Evolutionary conservation across 1,284 basidiomycete genomes (phyloP).

Genomic region (Flammula alnicola): DNA sequence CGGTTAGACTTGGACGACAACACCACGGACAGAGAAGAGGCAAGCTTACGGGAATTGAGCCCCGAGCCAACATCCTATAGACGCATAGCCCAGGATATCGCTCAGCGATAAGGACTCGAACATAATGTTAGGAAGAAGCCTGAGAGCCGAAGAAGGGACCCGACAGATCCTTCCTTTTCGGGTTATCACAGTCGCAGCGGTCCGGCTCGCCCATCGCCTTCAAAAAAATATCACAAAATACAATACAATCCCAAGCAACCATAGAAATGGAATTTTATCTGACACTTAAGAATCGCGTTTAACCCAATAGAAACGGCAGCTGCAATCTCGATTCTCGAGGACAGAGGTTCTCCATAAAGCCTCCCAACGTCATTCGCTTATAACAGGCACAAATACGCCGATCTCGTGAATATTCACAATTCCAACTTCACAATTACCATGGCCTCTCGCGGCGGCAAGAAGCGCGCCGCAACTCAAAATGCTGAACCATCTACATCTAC

Average conservation of each 20-base stretch:
- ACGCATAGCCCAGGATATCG: slow-evolving; percentile 71
- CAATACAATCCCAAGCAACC: not conserved
- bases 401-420: not conserved
- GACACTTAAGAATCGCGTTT: too few relatives aligned
- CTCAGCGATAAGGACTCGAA: slow-evolving; percentile 40
- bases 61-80: slow-evolving; percentile 87
- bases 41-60: slow-evolving; percentile 92
- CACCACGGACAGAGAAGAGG: slow-evolving; percentile 1
- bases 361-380: not conserved
- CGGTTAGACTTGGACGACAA: slow-evolving; percentile 11
- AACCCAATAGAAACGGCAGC: too few relatives aligned
- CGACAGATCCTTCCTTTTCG: slow-evolving; percentile 11
- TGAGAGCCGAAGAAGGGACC: slow-evolving; percentile 16
- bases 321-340: too few relatives aligned
- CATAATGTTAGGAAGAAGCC: slow-evolving; percentile 30
- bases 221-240: not conserved
- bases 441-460: slow-evolving; percentile 54
- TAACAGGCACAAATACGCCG: slow-evolving; percentile 13
- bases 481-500: slow-evolving; percentile 41
- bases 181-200: slow-evolving; percentile 6
- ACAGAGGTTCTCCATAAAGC: not conserved
- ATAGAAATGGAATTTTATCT: too few relatives aligned
- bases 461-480: slow-evolving; percentile 56
- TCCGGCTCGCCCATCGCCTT: not conserved
- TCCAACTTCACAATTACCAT: slow-evolving; percentile 34